Base-by-base conservation (phyloP, 2,329 filamentous ascomycete genomes). In the Dryadomyces quercus-mongolicae region DNA sequence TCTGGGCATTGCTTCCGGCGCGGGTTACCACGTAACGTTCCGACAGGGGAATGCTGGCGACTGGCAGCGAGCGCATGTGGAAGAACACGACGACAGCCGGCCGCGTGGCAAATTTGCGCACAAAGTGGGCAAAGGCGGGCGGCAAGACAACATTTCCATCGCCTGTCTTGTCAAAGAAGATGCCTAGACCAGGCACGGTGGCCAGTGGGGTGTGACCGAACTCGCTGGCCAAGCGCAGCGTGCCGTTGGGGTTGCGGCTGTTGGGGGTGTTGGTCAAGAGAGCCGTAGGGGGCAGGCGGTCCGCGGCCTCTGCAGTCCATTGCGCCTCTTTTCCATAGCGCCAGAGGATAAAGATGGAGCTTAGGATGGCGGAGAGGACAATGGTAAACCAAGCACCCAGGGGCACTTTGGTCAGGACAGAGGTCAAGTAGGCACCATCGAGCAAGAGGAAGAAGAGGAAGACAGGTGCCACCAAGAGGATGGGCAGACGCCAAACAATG, bases 121-220 rank as follows among this genome's bases (percentile, higher is more conserved):
- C 72, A 63, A 89, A 90, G 52, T 90, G 83, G 3, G 81, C 78
- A 65, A 88, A 89, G 10, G 85, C 82, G 8, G 76, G 77, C 1
- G 84, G 85, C 31, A 62, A 61, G 34, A 61, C 54, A 15, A 15
- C 15, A n/a, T 15, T 0, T 78, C 80, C 5, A 42, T 80, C 75
- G 46, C 86, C 85, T 1, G 79, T 75, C 67, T 91, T 90, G 68
- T 91, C 86, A 64, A 91, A 89, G 70, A 88, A 90, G 54, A 91
- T 81, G 1, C 84, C 86, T 7, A 80, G 75, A 31, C 74, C 86
- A 54, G 71, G 73, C 52, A 80, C 77, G 0, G 69, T 70, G 31
- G 71, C 74, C 9, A 74, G 60, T 15, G 65, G 59, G 2, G 71
- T 70, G 44, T 71, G 69, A 47, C 73, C 72, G 65, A 67, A 74